These are phyloP conservation scores for Juglanconis sp. DNA, from an alignment of 2,329 filamentous ascomycete species.

Conservation along the genomic window DNA sequence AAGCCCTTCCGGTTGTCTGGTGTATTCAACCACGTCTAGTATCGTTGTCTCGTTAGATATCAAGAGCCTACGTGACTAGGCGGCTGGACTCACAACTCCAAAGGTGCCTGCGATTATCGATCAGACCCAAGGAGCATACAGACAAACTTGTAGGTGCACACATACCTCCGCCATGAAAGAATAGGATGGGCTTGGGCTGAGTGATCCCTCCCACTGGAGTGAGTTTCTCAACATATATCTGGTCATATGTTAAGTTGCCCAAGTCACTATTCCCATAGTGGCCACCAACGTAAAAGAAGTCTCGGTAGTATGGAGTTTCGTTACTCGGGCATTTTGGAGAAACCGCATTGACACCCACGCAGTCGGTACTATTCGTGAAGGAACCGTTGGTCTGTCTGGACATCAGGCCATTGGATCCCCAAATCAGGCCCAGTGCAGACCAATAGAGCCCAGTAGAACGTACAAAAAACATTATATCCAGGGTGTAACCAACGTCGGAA, in stretches of 20 bases:
- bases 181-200: constrained; percentile 26
- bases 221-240: constrained; percentile 32
- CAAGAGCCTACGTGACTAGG: not conserved
- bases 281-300: constrained; percentile 2
- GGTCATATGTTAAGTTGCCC: constrained; percentile 23
- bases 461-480: too few species aligned
- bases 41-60: not conserved
- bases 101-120: not conserved
- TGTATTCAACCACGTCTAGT: constrained; percentile 34
- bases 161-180: constrained; percentile 29
- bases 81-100: not conserved
- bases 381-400: too few species aligned
- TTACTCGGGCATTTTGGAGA: not conserved
- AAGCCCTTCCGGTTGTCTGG: constrained; percentile 39
- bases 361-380: not conserved
- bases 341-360: not conserved
- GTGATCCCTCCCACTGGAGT: constrained; percentile 21
- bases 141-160: constrained; percentile 5
- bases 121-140: not conserved
- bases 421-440: too few species aligned
- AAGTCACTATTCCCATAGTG: constrained; percentile 1
- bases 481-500: too few species aligned
- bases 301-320: not conserved
- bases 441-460: too few species aligned
- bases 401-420: too few species aligned